Percentiles rank a stretch among this genome's conserved stretches.
Conservation (phyloP, 225 moss, liverwort and hornwort genomes). For the Pleurozium schreberi region DNA sequence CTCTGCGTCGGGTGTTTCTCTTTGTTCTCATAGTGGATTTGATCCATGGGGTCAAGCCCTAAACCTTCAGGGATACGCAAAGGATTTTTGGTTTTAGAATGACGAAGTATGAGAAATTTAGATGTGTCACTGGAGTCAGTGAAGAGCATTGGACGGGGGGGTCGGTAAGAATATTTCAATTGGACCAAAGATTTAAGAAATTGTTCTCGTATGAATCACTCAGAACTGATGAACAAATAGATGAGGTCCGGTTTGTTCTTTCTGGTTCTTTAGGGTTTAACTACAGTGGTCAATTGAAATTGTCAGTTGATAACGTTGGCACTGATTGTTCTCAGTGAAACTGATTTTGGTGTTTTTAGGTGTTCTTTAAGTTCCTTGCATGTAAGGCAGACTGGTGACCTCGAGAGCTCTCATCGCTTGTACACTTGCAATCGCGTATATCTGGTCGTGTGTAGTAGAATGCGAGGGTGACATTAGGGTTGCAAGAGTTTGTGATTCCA, state of each 20-base stretch:
- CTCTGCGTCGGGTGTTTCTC: not conserved
- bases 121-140: not conserved
- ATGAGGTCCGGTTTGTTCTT: not conserved
- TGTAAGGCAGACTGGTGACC: not conserved
- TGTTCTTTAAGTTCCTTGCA: not conserved
- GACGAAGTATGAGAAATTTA: not conserved
- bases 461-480: not conserved
- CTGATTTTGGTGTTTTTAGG: not conserved
- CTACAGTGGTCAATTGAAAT: not conserved
- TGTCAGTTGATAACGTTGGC: not conserved
- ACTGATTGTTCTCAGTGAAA: not conserved
- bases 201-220: not conserved
- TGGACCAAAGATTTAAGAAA: not conserved
- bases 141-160: not conserved
- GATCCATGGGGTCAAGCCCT: not conserved
- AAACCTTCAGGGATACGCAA: not conserved
- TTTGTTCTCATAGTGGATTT: not conserved
- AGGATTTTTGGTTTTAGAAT: not conserved
- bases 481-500: not conserved
- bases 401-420: not conserved
- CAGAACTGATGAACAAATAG: not conserved
- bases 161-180: not conserved
- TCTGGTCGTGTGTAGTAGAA: not conserved
- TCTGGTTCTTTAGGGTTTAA: not conserved
- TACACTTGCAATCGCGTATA: not conserved